Percentiles rank a stretch among this genome's conserved stretches.
phyloP scores from a whole-genome alignment of 1,284 basidiomycete species.

The Pterulicium gracile region DNA sequence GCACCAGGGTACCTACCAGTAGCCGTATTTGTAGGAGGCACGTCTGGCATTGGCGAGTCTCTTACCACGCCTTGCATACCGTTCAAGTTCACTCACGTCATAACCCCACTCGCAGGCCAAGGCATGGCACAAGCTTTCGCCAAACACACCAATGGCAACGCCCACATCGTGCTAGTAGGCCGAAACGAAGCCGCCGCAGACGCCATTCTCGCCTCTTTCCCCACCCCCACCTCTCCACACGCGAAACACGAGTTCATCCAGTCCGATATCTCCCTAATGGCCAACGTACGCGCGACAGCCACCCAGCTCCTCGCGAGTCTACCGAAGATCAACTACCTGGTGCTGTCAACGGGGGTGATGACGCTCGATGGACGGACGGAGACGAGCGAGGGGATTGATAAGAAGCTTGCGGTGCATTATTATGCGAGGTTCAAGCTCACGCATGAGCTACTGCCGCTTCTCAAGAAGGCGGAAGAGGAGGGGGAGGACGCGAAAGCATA shows the following conservation, averaged over 20 bases:
- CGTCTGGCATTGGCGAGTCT: slow-evolving; percentile 22
- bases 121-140: slow-evolving; percentile 21
- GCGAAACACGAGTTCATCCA: slow-evolving; percentile 10
- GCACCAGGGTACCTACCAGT: slow-evolving; percentile 16
- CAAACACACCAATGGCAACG: slow-evolving; percentile 17
- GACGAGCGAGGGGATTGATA: slow-evolving; percentile 15
- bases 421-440: slow-evolving; percentile 12
- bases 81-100: neutral
- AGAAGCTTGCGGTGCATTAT: slow-evolving; percentile 12
- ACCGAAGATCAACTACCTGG: slow-evolving; percentile 13
- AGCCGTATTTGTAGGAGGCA: slow-evolving; percentile 27
- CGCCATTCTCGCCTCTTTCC: slow-evolving; percentile 21
- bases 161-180: slow-evolving; percentile 23
- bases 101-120: slow-evolving; percentile 13
- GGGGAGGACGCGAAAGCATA: slow-evolving; percentile 12
- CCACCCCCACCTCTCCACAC: slow-evolving; percentile 12
- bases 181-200: slow-evolving; percentile 22
- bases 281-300: slow-evolving; percentile 8
- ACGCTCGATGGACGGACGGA: slow-evolving; percentile 11
- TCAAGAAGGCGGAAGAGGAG: slow-evolving; percentile 8
- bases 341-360: slow-evolving; percentile 11
- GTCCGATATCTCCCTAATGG: slow-evolving; percentile 12
- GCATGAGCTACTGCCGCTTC: slow-evolving; percentile 11
- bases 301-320: slow-evolving; percentile 6
- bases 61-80: neutral